Percentiles rank a stretch among this genome's conserved stretches.
Evolutionary conservation across 768 basidiomycete genomes (phyloP).

Genomic region (Collybiopsis confluens): DNA sequence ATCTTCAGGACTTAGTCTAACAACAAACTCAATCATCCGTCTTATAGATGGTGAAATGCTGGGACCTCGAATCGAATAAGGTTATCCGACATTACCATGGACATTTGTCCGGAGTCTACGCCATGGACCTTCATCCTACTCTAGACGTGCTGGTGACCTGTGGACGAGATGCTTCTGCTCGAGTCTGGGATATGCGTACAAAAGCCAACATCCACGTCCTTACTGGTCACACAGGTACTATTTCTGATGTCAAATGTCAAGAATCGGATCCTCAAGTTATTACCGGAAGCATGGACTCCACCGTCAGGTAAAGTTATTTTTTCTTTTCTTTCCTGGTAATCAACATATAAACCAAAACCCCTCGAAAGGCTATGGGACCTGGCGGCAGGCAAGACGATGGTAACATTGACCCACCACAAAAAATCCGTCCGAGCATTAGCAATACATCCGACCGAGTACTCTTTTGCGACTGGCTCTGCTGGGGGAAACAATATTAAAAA

Average conservation of each 20-base stretch:
- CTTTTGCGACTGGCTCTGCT: conserved; percentile 91
- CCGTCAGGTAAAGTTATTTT: conserved; percentile 56
- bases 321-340: neutral
- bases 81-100: conserved; percentile 99
- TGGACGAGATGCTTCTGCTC: conserved; percentile 93
- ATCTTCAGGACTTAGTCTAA: neutral
- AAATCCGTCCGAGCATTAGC: conserved; percentile 94
- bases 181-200: conserved; percentile 99
- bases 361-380: conserved; percentile 84
- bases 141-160: conserved; percentile 93
- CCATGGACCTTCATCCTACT: conserved; percentile 89
- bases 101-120: conserved; percentile 96
- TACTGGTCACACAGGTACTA: conserved; percentile 89
- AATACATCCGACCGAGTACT: conserved; percentile 95
- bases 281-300: conserved; percentile 97
- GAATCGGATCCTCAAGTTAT: conserved; percentile 98
- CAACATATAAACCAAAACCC: neutral
- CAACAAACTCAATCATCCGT: neutral
- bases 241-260: conserved; percentile 94
- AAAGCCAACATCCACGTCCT: conserved; percentile 94
- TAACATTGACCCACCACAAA: conserved; percentile 98
- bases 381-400: conserved; percentile 95
- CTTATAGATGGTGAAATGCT: conserved; percentile 96
- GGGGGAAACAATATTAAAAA: conserved; percentile 99
- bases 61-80: conserved; percentile 98